These are phyloP conservation scores for Fennellomyces sp. DNA, from an alignment of 371 early-diverging fungal species.

Conservation along the genomic window DNA sequence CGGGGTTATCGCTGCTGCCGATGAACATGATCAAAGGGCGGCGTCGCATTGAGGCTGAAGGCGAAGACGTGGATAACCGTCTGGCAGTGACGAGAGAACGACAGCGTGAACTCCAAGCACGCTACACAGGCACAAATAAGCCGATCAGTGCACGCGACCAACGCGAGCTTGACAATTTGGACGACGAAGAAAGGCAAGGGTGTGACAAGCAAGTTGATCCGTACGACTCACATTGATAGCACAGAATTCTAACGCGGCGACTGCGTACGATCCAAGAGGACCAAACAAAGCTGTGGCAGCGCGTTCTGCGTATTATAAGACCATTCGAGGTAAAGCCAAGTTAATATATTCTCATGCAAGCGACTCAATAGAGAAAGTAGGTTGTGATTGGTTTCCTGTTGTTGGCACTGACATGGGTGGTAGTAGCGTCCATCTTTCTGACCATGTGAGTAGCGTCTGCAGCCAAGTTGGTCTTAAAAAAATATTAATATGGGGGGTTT, in stretches of 20 bases:
- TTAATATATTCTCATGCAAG: background rate
- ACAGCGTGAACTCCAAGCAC: slow-evolving; percentile 43
- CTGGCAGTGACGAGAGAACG: slow-evolving; percentile 41
- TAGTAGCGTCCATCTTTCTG: slow-evolving; percentile 55
- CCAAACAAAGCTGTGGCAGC: slow-evolving; percentile 29
- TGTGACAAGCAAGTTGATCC: too few species aligned
- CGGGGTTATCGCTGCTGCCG: slow-evolving; percentile 59
- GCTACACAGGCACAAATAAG: slow-evolving; percentile 29
- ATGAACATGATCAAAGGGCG: slow-evolving; percentile 51
- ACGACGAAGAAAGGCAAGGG: slow-evolving; percentile 55
- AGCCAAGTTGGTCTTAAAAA: background rate
- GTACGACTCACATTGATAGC: too few species aligned
- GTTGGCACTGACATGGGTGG: slow-evolving; percentile 32
- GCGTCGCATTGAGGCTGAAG: slow-evolving; percentile 34
- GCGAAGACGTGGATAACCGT: slow-evolving; percentile 38
- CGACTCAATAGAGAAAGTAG: slow-evolving; percentile 14
- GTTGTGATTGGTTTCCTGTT: slow-evolving; percentile 36
- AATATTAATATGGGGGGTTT: background rate
- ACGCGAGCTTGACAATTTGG: slow-evolving; percentile 46
- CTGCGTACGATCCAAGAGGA: slow-evolving; percentile 34
- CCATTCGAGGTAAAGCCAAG: slow-evolving; percentile 49
- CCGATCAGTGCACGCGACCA: slow-evolving; percentile 43
- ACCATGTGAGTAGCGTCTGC: slow-evolving; percentile 45
- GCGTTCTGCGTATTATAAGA: slow-evolving; percentile 22
- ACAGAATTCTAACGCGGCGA: slow-evolving; percentile 39